Evolutionary conservation across 139 green algal species (phyloP).

Genomic region (Micromonas commoda): DNA sequence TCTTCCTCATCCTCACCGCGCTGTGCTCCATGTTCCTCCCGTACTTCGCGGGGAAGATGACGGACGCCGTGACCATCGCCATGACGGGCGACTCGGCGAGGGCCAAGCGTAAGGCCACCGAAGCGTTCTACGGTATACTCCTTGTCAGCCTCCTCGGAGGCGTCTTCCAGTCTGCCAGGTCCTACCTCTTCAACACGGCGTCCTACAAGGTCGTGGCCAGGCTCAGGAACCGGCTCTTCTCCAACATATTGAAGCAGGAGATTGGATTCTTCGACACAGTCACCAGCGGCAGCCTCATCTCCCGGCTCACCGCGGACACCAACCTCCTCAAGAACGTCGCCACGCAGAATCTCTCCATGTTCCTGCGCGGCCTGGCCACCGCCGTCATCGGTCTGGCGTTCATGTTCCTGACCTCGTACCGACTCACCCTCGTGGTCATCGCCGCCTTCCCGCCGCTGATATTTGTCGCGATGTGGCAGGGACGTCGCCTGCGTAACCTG

Average conservation of each 20-base stretch:
- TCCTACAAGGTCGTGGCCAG: not conserved
- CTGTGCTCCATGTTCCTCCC: not conserved
- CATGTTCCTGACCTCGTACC: slow-evolving; percentile 74
- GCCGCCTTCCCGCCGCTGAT: slow-evolving; percentile 67
- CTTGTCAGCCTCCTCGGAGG: not conserved
- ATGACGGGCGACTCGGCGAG: not conserved
- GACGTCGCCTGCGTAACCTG: slow-evolving; percentile 40
- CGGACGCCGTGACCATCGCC: not conserved
- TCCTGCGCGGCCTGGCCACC: slow-evolving; percentile 49
- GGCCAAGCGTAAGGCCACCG: not conserved
- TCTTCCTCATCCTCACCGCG: not conserved
- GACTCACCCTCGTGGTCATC: slow-evolving; percentile 71
- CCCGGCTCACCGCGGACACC: slow-evolving; percentile 65
- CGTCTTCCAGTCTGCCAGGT: not conserved
- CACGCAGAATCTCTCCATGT: slow-evolving; percentile 71
- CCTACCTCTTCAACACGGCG: slow-evolving; percentile 18
- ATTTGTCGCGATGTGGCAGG: not conserved
- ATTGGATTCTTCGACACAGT: slow-evolving; percentile 69
- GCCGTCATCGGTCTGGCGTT: slow-evolving; percentile 67
- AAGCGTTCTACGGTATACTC: not conserved
- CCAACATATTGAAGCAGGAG: slow-evolving; percentile 49
- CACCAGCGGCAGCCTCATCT: slow-evolving; percentile 49
- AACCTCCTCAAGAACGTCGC: slow-evolving; percentile 46
- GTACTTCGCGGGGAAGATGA: not conserved
- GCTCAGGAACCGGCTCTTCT: not conserved